These are phyloP conservation scores for Taxillus chinensis DNA, from an alignment of 164 flowering plant species.

Conservation along the genomic window DNA sequence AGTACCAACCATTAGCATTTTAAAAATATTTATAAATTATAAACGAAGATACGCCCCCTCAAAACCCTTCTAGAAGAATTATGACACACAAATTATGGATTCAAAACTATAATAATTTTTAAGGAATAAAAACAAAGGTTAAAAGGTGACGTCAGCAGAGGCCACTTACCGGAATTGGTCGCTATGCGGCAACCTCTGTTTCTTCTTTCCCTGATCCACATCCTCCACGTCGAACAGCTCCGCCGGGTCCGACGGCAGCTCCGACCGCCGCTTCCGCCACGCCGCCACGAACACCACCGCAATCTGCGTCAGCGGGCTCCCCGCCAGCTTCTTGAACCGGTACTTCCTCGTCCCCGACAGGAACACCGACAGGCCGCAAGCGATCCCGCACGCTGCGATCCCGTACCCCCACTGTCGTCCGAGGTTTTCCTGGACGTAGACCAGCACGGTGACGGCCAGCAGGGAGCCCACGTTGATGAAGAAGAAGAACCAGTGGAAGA, in stretches of 20 bases:
- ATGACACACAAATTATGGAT: too few species aligned
- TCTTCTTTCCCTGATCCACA: slow-evolving; percentile 27
- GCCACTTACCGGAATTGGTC: slow-evolving; percentile 65
- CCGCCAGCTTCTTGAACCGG: slow-evolving; percentile 80
- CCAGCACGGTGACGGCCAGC: slow-evolving; percentile 68
- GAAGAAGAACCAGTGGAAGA: slow-evolving; percentile 97
- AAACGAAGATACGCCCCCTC: too few species aligned
- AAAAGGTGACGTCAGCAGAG: background rate
- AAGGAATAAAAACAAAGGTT: too few species aligned
- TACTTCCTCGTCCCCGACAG: slow-evolving; percentile 60
- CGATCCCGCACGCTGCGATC: slow-evolving; percentile 54
- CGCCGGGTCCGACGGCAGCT: slow-evolving; percentile 59
- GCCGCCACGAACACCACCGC: slow-evolving; percentile 62
- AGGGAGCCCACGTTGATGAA: slow-evolving; percentile 78
- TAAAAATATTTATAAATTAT: too few species aligned
- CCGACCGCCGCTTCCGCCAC: slow-evolving; percentile 48
- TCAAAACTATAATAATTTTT: too few species aligned
- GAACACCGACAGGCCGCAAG: slow-evolving; percentile 40
- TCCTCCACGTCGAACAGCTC: slow-evolving; percentile 28
- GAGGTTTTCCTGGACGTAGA: slow-evolving; percentile 75
- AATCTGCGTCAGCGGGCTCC: slow-evolving; percentile 83
- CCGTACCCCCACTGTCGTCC: slow-evolving; percentile 91
- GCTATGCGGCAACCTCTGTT: slow-evolving; percentile 63
- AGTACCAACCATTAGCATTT: too few species aligned
- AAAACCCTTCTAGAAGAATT: too few species aligned